Evolutionary conservation across 176 grass and related monocot species (phyloP), one percentile per base, ranked within the genome.

Genomic region (Saccharum officinarum): DNA sequence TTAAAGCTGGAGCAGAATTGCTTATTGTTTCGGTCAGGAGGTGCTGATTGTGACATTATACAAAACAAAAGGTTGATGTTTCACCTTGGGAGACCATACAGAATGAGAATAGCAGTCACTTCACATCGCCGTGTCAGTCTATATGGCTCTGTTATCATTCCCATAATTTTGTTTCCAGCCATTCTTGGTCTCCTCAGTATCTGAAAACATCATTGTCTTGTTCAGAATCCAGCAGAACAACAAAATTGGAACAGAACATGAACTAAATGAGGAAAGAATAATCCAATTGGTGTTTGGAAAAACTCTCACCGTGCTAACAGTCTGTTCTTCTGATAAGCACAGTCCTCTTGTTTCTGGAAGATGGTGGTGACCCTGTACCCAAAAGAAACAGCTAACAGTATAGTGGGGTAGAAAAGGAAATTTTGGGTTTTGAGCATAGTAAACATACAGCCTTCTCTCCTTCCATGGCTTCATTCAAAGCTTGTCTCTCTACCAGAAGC

Each of bases 261-360:
- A 47, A 39, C 30, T 45, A 71, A 33, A 80, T 59, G 39, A 66
- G 69, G 23, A 92, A 10, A 78, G 34, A 85, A 68, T 40, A 10
- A 68, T 78, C 20, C 12, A 78, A 77, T 61, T 78, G 23, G 20
- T 85, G 49, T 73, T 82, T 72, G 1, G 22, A 79, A 83, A 28
- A 71, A 34, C 67, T 84, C 83, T 85, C 55, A 98, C 96, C 87
- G 93, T 98, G 89, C 93, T 95, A 50, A 98, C 89, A 83, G 93
- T 98, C 73, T 95, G 93, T 65, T 98, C 95, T 90, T 98, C 95
- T 64, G 95, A 95, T 83, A 98, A 91, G 71, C 96, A 98, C 44
- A 98, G 90, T 69, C 96, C 93, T 91, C 96, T 95, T 57, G 96
- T 98, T 93, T 98, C 96, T 71, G 96, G 96, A 77, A 98, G 91